Evolutionary conservation across 129 eudicot genomes (phyloP).

Genomic region (Flaveria brownii): DNA sequence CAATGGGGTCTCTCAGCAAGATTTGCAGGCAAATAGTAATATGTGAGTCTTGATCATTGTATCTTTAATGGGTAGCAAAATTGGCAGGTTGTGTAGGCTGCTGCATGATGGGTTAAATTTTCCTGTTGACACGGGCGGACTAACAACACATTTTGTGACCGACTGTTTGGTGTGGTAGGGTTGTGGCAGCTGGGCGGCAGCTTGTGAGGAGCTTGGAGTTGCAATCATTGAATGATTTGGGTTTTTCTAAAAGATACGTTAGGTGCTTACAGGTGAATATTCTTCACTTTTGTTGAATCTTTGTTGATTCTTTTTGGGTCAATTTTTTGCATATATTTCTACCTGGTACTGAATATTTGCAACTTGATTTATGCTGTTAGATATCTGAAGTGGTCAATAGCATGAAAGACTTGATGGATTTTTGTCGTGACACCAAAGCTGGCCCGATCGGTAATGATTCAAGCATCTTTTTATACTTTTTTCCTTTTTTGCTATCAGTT

Average conservation of each 20-base stretch:
- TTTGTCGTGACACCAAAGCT: conserved; percentile 64
- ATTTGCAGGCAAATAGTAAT: conserved; percentile 77
- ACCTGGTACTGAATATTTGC: background rate
- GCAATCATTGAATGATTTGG: conserved; percentile 83
- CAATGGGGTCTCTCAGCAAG: conserved; percentile 79
- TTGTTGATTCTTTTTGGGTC: background rate
- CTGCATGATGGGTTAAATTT: background rate
- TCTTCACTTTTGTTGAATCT: background rate
- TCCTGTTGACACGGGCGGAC: background rate
- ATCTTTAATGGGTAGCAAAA: background rate
- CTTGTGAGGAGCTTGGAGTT: conserved; percentile 88
- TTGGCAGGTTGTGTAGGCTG: background rate
- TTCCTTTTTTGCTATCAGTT: background rate
- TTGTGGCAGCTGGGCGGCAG: conserved; percentile 81
- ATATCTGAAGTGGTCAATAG: conserved; percentile 92
- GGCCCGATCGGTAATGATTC: conserved; percentile 75
- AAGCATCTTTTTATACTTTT: too few species aligned
- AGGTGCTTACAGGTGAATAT: conserved; percentile 76
- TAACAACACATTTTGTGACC: background rate
- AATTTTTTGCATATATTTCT: conserved; percentile 22
- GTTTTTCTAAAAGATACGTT: conserved; percentile 89
- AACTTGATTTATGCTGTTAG: conserved; percentile 40
- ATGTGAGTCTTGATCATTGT: conserved; percentile 54
- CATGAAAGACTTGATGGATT: conserved; percentile 94
- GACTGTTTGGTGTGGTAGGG: conserved; percentile 52